Conservation (phyloP, 1,284 basidiomycete species). For the Ceratobasidium sp. region DNA sequence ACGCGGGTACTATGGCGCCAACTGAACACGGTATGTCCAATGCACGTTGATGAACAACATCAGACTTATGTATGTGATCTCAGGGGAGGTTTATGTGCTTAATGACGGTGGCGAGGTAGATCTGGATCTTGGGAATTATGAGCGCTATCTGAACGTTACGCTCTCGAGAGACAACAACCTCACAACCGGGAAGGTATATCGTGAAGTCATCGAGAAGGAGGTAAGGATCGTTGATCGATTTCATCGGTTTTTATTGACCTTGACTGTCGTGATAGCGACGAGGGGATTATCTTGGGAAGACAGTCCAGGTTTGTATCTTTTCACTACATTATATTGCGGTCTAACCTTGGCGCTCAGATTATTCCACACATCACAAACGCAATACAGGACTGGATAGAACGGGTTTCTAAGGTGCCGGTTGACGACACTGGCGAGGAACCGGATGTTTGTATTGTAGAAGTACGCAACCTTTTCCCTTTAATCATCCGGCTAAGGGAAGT, state of each 20-base stretch:
- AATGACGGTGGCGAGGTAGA: conserved; percentile 99
- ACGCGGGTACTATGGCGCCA: conserved; percentile 99
- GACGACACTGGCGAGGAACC: conserved; percentile 95
- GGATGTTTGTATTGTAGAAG: conserved; percentile 98
- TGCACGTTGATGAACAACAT: background rate
- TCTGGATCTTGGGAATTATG: conserved; percentile 98
- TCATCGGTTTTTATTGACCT: background rate
- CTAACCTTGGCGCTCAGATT: conserved; percentile 69
- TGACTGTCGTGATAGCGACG: conserved; percentile 69
- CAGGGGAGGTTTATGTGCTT: conserved; percentile 97
- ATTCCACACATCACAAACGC: conserved; percentile 97
- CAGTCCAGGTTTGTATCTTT: conserved; percentile 75
- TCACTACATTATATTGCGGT: background rate
- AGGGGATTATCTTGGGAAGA: conserved; percentile 98
- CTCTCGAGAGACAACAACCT: conserved; percentile 97
- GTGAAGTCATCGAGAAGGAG: conserved; percentile 97
- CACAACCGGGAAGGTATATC: conserved; percentile 98
- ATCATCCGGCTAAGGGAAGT: background rate
- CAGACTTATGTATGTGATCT: background rate
- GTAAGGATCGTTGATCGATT: conserved; percentile 61
- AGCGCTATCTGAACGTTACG: conserved; percentile 96
- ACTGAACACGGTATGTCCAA: conserved; percentile 89
- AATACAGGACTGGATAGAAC: conserved; percentile 99
- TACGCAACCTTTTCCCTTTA: conserved; percentile 61
- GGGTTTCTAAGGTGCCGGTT: conserved; percentile 92